A percentile compares a stretch with the other conserved stretches of the same genome.
Evolutionary conservation across 164 flowering plant genomes (phyloP).

Genomic region (Dillenia turbinata): DNA sequence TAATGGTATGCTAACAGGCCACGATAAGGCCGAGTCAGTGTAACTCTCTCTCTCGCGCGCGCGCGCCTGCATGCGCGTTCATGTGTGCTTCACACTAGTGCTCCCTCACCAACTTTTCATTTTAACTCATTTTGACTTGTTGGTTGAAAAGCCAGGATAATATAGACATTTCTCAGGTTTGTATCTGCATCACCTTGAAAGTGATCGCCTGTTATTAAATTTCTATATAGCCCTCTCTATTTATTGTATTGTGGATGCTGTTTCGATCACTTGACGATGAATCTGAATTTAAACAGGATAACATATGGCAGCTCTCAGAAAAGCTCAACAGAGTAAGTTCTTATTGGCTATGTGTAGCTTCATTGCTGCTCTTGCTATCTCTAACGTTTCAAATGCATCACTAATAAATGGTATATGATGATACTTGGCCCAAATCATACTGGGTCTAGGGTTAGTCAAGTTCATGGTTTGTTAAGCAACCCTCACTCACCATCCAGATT

Average conservation of each 20-base stretch:
- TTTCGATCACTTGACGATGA: constrained; percentile 18
- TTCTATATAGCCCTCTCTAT: background rate
- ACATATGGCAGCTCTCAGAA: constrained; percentile 67
- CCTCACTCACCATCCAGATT: too few species aligned
- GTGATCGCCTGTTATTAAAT: background rate
- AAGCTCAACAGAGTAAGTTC: constrained; percentile 68
- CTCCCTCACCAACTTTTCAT: too few species aligned
- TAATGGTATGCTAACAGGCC: too few species aligned
- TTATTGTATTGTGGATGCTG: constrained; percentile 8
- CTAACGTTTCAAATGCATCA: background rate
- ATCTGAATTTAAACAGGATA: constrained; percentile 21
- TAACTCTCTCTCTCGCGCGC: too few species aligned
- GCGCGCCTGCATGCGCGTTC: too few species aligned
- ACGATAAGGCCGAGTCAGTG: too few species aligned
- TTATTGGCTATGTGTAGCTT: background rate
- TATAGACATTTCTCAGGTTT: constrained; percentile 27
- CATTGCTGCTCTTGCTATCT: too few species aligned
- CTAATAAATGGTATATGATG: background rate
- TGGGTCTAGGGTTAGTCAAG: too few species aligned
- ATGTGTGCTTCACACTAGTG: too few species aligned
- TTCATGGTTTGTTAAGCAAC: too few species aligned
- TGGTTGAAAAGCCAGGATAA: constrained; percentile 32
- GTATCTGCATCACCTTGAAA: background rate
- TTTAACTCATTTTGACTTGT: constrained; percentile 1
- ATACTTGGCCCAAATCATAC: too few species aligned